These are phyloP conservation scores for Candida ficus DNA, from an alignment of 805 yeast species.

Conservation along the genomic window DNA sequence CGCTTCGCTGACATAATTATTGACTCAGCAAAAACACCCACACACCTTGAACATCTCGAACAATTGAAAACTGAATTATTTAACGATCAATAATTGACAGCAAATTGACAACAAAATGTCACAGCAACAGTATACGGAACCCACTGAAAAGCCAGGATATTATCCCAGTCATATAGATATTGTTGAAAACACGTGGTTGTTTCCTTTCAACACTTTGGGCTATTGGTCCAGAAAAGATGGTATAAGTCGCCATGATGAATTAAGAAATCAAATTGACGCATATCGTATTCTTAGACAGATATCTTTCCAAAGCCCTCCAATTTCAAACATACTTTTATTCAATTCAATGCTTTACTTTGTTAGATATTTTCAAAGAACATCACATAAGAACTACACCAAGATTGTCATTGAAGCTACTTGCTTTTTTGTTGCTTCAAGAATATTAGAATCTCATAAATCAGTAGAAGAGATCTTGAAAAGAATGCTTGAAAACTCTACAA, in stretches of 20 bases:
- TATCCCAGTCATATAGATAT: slow-evolving; percentile 18
- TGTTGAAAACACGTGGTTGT: slow-evolving; percentile 18
- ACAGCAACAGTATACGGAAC: neutral
- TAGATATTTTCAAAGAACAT: slow-evolving; percentile 19
- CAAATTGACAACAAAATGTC: neutral
- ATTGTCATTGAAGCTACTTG: slow-evolving; percentile 6
- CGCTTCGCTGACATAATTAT: no score
- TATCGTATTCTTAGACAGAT: neutral
- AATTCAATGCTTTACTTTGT: slow-evolving; percentile 12
- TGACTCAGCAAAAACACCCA: no score
- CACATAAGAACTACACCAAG: slow-evolving; percentile 8
- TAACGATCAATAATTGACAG: neutral
- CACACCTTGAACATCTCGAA: neutral
- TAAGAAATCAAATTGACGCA: neutral
- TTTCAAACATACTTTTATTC: no score
- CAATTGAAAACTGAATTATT: neutral
- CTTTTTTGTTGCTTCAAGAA: slow-evolving; percentile 18
- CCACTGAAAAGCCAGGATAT: slow-evolving; percentile 4
- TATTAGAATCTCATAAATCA: slow-evolving; percentile 15
- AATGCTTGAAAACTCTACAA: slow-evolving; percentile 1
- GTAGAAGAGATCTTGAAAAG: slow-evolving; percentile 6
- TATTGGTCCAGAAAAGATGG: slow-evolving; percentile 3
- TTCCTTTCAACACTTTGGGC: slow-evolving; percentile 5
- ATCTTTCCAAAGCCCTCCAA: no score
- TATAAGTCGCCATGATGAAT: slow-evolving; percentile 1